These are phyloP conservation scores for Aplosporella prunicola DNA, from an alignment of 2,329 filamentous ascomycete species.

Conservation along the genomic window DNA sequence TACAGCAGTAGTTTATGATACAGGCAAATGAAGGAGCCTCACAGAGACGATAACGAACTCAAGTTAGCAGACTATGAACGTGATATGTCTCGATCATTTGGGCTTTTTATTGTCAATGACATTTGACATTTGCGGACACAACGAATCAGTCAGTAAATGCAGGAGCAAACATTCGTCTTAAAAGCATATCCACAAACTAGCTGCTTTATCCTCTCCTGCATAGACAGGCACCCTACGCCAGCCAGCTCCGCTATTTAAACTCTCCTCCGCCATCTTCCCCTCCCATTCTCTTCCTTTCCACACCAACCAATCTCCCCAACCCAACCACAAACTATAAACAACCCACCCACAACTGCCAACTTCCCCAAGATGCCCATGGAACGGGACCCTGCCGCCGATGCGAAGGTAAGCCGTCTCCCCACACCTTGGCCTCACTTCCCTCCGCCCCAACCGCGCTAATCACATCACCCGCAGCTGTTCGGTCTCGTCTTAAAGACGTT, in stretches of 20 bases:
- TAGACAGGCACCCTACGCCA: background rate
- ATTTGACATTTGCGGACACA: too few species aligned
- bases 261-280: background rate
- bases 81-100: too few species aligned
- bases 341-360: background rate
- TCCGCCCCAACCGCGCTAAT: background rate
- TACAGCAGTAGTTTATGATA: too few species aligned
- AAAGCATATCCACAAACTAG: background rate
- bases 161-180: too few species aligned
- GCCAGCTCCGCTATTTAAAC: background rate
- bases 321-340: background rate
- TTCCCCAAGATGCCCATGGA: slow-evolving; percentile 1
- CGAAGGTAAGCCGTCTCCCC: background rate
- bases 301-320: background rate
- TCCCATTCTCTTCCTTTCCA: background rate
- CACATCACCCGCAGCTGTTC: background rate
- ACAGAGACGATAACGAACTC: too few species aligned
- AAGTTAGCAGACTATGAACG: too few species aligned
- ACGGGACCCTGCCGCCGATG: slow-evolving; percentile 2
- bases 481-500: background rate
- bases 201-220: background rate
- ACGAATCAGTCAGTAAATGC: too few species aligned
- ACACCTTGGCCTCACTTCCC: too few species aligned
- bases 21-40: too few species aligned
- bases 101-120: too few species aligned